Conservation (phyloP, 768 basidiomycete genomes). For the Tylopilus sp. region DNA sequence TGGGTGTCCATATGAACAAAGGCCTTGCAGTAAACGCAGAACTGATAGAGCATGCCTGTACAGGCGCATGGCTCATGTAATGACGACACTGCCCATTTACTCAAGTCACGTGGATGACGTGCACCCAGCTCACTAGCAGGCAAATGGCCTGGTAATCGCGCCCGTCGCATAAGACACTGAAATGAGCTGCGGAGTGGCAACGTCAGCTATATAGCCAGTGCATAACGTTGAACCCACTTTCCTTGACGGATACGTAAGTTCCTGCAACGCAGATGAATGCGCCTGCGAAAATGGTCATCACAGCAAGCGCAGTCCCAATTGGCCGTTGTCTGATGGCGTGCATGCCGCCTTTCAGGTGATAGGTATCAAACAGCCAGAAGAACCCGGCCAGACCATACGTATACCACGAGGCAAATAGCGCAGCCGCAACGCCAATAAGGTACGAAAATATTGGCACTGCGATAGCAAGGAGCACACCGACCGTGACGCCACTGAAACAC, state of each 20-base stretch:
- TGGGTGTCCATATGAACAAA: conserved; percentile 13
- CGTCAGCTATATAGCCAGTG: neutral
- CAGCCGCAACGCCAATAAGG: conserved; percentile 37
- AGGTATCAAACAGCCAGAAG: conserved; percentile 52
- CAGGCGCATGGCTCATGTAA: conserved; percentile 13
- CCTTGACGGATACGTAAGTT: conserved; percentile 52
- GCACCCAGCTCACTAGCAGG: no score
- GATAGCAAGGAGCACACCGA: conserved; percentile 42
- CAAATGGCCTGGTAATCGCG: conserved; percentile 37
- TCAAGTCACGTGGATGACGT: conserved; percentile 15
- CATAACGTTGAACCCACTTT: conserved; percentile 14
- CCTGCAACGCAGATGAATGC: conserved; percentile 42
- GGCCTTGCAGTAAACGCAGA: neutral
- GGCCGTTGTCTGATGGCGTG: conserved; percentile 32
- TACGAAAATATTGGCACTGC: neutral
- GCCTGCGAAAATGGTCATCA: conserved; percentile 37
- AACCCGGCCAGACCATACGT: conserved; percentile 52
- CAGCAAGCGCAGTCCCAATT: conserved; percentile 34
- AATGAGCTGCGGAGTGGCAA: neutral
- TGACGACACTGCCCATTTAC: conserved; percentile 2
- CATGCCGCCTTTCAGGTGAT: conserved; percentile 39
- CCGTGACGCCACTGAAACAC: conserved; percentile 34
- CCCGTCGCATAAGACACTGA: conserved; percentile 33
- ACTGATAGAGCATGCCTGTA: neutral
- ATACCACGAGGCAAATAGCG: conserved; percentile 58